Evolutionary conservation across 2,329 filamentous ascomycete genomes (phyloP), one percentile per base, ranked within the genome.

Genomic region (Xylaria sp.): DNA sequence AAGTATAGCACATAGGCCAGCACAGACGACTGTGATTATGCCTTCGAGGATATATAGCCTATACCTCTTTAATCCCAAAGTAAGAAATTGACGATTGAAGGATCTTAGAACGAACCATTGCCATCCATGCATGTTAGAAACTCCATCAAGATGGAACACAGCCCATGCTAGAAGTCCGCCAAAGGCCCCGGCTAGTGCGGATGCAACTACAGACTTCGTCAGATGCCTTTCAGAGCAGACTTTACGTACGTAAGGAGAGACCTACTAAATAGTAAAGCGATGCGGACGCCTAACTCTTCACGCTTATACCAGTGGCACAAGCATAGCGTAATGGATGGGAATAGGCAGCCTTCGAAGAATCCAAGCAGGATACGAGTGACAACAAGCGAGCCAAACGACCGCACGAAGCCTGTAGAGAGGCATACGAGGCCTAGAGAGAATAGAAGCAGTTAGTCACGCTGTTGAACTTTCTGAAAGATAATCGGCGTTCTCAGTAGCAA

Each of bases 221-320:
- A 66, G 56, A 31, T 31, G 5, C 13, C 4, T 1, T 53, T 6
- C 11, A 15, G 29, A 13, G 6, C 1, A 39, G 15, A 27, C 3
- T 20, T 31, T 11, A 20, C 13, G 9, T 11, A 33, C 13, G 5
- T 3, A 9, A 25, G 11, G 20, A n/a, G 6, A 11, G 1, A 59
- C 69, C 54, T 45, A 67, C 69, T 66, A 38, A 76, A 76, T 10
- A 78, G 50, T n/a, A 76, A 73, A 0, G 73, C 71, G 2, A 76
- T 68, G 0, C 76, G 71, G 0, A 74, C 63, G 0, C 70, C 74
- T 10, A 78, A 33, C n/a, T 78, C 75, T 25, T 77, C 74, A 1
- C 72, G 72, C 5, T 75, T 77, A 66, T 77, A 77, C 71, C 76
- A 77, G 13, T 73, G 75, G 11, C 73, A 75, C 0, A 77, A 53